Conservation (phyloP, 805 yeast species). For the Cyberlindnera americana region DNA sequence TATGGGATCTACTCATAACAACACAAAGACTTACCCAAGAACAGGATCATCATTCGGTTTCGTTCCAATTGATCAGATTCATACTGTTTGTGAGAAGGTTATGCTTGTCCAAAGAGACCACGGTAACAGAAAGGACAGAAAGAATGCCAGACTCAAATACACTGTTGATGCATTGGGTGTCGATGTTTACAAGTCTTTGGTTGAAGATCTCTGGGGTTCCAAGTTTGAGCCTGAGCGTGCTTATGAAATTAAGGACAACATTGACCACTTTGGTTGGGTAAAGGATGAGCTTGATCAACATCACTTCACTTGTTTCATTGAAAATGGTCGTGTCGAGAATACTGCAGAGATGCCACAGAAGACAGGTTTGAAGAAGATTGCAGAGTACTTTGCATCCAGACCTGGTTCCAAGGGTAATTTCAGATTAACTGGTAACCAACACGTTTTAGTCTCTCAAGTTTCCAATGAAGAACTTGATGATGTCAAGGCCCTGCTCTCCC, state of each 20-base stretch:
- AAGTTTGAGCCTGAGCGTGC: conserved; percentile 66
- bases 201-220: conserved; percentile 80
- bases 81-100: conserved; percentile 80
- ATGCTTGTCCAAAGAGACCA: conserved; percentile 92
- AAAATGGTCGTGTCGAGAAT: conserved; percentile 95
- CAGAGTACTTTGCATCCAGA: conserved; percentile 51
- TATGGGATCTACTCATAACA: conserved; percentile 98
- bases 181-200: conserved; percentile 72
- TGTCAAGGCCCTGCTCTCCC: conserved; percentile 59
- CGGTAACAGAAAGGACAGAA: conserved; percentile 95
- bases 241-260: conserved; percentile 79
- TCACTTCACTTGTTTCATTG: conserved; percentile 92
- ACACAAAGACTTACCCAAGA: conserved; percentile 94
- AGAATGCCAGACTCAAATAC: conserved; percentile 96
- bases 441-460: conserved; percentile 71
- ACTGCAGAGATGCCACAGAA: conserved; percentile 88
- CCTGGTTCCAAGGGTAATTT: conserved; percentile 71
- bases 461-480: conserved; percentile 61
- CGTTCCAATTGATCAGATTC: conserved; percentile 62
- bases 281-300: conserved; percentile 79
- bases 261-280: conserved; percentile 92
- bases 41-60: conserved; percentile 87
- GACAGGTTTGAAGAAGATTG: conserved; percentile 78
- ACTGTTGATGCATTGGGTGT: conserved; percentile 94
- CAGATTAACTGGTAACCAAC: conserved; percentile 95